Conservation (phyloP, 352 stramenopile species). For the Globisporangium splendens region DNA sequence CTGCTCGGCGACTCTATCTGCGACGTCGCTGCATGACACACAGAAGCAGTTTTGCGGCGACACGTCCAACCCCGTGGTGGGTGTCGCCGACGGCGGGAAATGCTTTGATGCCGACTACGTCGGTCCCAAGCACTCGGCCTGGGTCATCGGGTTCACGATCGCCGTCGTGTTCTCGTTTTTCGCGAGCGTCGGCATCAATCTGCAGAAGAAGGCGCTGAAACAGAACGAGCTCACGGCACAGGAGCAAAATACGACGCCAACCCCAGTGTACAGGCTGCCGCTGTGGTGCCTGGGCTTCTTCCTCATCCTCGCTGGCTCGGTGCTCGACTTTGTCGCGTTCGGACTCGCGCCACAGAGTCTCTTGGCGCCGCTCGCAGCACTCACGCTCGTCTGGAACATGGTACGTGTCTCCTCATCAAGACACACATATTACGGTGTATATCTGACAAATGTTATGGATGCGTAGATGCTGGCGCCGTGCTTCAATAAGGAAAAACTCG, state of each 20-base stretch:
- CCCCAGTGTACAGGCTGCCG: conserved; percentile 70
- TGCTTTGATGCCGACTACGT: conserved; percentile 68
- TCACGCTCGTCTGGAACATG: conserved; percentile 93
- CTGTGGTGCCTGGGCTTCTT: conserved; percentile 84
- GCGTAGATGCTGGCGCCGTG: conserved; percentile 71
- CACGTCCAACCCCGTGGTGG: conserved; percentile 12
- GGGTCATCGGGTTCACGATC: conserved; percentile 76
- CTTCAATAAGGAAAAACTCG: conserved; percentile 88
- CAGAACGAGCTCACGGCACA: conserved; percentile 66
- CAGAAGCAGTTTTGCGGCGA: conserved; percentile 31
- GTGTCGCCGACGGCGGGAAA: conserved; percentile 47
- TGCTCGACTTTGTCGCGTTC: conserved; percentile 91
- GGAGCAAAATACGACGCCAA: conserved; percentile 41
- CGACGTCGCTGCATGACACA: conserved; percentile 7
- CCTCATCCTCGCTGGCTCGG: conserved; percentile 72
- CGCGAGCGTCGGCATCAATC: conserved; percentile 77
- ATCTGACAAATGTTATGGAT: background rate
- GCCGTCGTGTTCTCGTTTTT: conserved; percentile 83
- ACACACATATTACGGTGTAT: background rate
- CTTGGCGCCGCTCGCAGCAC: conserved; percentile 77
- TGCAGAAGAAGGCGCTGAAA: conserved; percentile 85
- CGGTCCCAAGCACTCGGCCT: conserved; percentile 58
- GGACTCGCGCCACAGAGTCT: conserved; percentile 87
- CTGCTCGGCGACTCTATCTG: conserved; percentile 27
- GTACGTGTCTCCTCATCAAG: conserved; percentile 20